Conservation (phyloP, 331 rosid genomes). For the Quercus tomentella region DNA sequence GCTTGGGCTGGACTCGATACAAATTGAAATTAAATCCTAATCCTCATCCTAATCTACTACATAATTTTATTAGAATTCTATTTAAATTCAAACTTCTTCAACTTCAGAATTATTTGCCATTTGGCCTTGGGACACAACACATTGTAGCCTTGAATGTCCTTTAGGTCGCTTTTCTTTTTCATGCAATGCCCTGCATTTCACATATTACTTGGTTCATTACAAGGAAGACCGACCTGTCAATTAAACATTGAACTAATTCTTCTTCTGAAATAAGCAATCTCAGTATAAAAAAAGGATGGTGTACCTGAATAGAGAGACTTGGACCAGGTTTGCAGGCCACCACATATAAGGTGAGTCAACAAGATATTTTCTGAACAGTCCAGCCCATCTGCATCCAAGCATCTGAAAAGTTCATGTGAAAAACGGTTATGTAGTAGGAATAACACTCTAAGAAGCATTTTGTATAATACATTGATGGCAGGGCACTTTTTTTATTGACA, state of each 20-base stretch:
- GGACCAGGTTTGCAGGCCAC: slow-evolving; percentile 90
- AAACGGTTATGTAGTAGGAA: not conserved
- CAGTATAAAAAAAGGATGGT: not conserved
- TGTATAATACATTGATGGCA: too few relatives aligned
- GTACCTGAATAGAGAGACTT: slow-evolving; percentile 80
- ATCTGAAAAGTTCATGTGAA: slow-evolving; percentile 35
- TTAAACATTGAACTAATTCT: too few relatives aligned
- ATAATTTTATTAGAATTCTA: too few relatives aligned
- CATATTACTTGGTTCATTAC: not conserved
- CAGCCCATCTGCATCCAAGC: slow-evolving; percentile 99
- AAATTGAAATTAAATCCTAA: too few relatives aligned
- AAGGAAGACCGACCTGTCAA: not conserved
- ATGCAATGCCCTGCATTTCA: slow-evolving; percentile 70
- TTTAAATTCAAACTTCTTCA: too few relatives aligned
- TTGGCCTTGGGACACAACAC: too few relatives aligned
- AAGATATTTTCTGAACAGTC: slow-evolving; percentile 66
- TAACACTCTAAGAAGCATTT: too few relatives aligned
- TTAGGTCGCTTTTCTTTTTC: slow-evolving; percentile 66
- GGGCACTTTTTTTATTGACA: too few relatives aligned
- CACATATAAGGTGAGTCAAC: slow-evolving; percentile 97
- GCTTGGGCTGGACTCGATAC: accelerated
- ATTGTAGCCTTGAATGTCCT: slow-evolving; percentile 59
- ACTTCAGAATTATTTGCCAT: too few relatives aligned
- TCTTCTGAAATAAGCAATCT: not conserved
- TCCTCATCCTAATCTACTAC: too few relatives aligned